Evolutionary conservation across 768 basidiomycete genomes (phyloP).

Genomic region (Omphalotus guepiniiformis): DNA sequence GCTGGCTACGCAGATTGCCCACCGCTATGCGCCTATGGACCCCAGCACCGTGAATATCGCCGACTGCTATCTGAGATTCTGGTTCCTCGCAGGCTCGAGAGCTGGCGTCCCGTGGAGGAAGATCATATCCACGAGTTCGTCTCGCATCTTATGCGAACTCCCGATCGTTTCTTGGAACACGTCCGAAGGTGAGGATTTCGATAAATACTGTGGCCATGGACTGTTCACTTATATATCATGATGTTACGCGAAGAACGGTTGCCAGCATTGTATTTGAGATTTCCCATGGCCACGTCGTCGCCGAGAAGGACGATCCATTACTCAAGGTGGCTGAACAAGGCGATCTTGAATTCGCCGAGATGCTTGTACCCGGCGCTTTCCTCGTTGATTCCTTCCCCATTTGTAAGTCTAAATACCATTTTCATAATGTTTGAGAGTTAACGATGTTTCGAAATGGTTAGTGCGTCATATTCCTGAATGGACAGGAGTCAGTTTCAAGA

Average conservation of each 20-base stretch:
- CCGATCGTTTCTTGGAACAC: background rate
- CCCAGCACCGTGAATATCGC: slow-evolving; percentile 1
- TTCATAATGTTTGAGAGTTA: background rate
- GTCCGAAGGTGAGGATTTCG: background rate
- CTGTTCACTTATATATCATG: no score
- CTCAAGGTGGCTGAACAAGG: background rate
- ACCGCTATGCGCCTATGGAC: background rate
- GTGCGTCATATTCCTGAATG: background rate
- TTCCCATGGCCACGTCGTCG: slow-evolving; percentile 6
- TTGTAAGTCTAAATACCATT: background rate
- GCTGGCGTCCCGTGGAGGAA: slow-evolving; percentile 4
- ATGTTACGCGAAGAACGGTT: no score
- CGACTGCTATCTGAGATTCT: slow-evolving; percentile 2
- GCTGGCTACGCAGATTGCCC: background rate
- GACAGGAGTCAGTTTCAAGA: background rate
- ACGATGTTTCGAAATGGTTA: background rate
- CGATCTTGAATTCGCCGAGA: slow-evolving; percentile 4
- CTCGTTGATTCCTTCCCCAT: slow-evolving; percentile 1
- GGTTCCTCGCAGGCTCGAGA: background rate
- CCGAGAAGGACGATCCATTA: background rate
- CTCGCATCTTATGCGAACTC: background rate
- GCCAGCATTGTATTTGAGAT: slow-evolving; percentile 5
- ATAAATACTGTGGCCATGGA: no score
- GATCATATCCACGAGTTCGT: background rate
- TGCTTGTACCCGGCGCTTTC: slow-evolving; percentile 5